Evolutionary conservation across 169 alveolate species (phyloP).

Genomic region (Plasmodium gonderi): DNA sequence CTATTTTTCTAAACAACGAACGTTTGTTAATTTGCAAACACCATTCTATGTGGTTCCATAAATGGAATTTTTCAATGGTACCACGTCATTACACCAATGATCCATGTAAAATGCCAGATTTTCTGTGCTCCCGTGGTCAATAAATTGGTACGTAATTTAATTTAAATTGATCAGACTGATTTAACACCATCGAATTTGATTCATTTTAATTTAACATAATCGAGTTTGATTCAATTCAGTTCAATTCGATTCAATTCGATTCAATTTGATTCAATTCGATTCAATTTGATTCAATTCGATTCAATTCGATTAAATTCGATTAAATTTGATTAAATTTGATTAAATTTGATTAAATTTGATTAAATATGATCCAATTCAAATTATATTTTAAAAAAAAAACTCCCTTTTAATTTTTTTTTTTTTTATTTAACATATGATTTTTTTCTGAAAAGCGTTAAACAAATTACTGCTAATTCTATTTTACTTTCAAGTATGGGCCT

Average conservation of each 20-base stretch:
- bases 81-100: neutral
- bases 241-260: neutral
- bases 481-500: neutral
- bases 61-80: neutral
- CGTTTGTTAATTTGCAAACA: slow-evolving; percentile 2
- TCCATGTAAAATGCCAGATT: neutral
- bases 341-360: neutral
- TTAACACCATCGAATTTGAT: neutral
- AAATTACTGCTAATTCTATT: neutral
- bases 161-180: neutral
- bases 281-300: neutral
- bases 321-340: neutral
- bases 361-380: neutral
- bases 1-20: neutral
- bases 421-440: neutral
- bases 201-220: neutral
- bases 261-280: neutral
- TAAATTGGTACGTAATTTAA: neutral
- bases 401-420: neutral
- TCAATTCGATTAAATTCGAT: neutral
- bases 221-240: neutral
- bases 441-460: neutral
- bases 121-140: neutral
- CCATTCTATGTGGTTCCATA: neutral
- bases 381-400: neutral